Evolutionary conservation across 805 yeast genomes (phyloP).

Genomic region (Ogataea paradorogensis): DNA sequence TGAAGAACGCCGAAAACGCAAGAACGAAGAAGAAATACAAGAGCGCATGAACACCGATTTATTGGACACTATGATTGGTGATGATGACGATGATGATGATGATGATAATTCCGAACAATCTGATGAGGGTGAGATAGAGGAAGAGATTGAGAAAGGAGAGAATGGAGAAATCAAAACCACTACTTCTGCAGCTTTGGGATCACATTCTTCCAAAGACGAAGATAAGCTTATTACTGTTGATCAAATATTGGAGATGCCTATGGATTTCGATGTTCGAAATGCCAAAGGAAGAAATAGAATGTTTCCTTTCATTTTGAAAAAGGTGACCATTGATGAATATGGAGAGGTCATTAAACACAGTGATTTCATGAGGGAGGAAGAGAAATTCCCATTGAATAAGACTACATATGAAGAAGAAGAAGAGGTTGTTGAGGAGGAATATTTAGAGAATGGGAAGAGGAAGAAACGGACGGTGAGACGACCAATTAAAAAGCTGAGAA

Average conservation of each 20-base stretch:
- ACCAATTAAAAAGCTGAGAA: slow-evolving; percentile 32
- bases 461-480: slow-evolving; percentile 18
- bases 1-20: slow-evolving; percentile 42
- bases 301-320: slow-evolving; percentile 71
- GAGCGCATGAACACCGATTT: slow-evolving; percentile 33
- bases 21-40: slow-evolving; percentile 33
- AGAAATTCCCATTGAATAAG: slow-evolving; percentile 35
- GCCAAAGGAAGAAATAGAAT: slow-evolving; percentile 52
- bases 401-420: slow-evolving; percentile 23
- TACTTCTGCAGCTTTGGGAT: slow-evolving; percentile 15
- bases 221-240: slow-evolving; percentile 29
- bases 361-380: slow-evolving; percentile 57
- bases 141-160: slow-evolving; percentile 19
- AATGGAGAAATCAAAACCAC: slow-evolving; percentile 29
- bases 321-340: slow-evolving; percentile 75
- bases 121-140: slow-evolving; percentile 15
- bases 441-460: slow-evolving; percentile 22
- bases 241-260: slow-evolving; percentile 43
- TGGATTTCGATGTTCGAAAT: slow-evolving; percentile 54
- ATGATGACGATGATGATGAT: slow-evolving; percentile 28
- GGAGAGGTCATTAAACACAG: slow-evolving; percentile 72
- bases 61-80: slow-evolving; percentile 31
- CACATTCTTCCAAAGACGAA: slow-evolving; percentile 19
- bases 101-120: slow-evolving; percentile 18
- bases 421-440: slow-evolving; percentile 27